Evolutionary conservation across 106 monocot species (phyloP), one percentile per base, ranked within the genome.

Genomic region (Allium sativum): DNA sequence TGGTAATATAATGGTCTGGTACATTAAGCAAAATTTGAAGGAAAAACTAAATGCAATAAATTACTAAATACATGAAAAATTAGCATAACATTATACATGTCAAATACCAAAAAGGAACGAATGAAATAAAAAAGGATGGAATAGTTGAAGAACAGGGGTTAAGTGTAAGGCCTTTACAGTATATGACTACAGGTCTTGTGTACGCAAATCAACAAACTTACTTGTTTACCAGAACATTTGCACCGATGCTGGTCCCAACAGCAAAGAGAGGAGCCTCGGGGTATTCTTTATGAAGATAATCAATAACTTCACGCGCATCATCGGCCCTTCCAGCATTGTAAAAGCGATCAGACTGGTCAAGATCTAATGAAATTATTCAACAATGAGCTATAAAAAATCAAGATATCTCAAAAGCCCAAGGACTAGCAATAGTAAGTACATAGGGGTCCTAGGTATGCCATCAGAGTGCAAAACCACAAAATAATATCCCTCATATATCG

Each of bases 321-420:
- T 93, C 85, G 0, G 93, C 89, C 89, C 82, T 85, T 62, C 93
- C 93, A 66, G 89, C 89, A 77, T 89, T 85, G 18, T 93, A 89
- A 72, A 86, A 82, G 44, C 70, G 69, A 73, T 93, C 93, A 55
- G 93, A 93, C n/a, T n/a, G n/a, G n/a, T n/a, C n/a, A n/a, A n/a
- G n/a, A n/a, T n/a, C n/a, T n/a, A n/a, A n/a, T n/a, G 31, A 31
- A 31, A 19, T 58, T 13, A 58, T 7, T 40, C 40, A 11, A 58
- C 40, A 7, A 13, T 5, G 22, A 31, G 57, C 31, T 58, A 40
- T 40, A 57, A 40, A 31, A 31, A 58, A 58, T 6, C 12, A 58
- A 40, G 40, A 40, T 11, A 58, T 58, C 31, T 31, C 31, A 3
- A 31, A 31, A 31, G 31, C 31, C 31, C 31, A 31, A 31, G 31